Conservation (phyloP, 805 yeast species). For the Candida mattraensis region DNA sequence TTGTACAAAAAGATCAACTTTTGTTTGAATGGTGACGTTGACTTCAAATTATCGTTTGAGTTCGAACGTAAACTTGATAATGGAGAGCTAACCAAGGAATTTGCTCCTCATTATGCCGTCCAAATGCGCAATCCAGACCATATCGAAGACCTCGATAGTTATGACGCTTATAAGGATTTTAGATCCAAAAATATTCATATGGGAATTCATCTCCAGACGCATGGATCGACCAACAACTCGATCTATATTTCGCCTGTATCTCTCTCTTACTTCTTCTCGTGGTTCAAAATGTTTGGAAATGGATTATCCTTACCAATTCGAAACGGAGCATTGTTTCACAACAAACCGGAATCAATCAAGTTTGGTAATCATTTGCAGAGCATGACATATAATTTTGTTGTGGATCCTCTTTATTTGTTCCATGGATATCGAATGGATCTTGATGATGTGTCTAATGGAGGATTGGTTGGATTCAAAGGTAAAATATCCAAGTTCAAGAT, state of each 20-base stretch:
- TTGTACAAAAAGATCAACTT: slow-evolving; percentile 55
- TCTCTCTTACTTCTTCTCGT: slow-evolving; percentile 61
- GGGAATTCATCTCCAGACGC: slow-evolving; percentile 47
- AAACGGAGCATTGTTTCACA: slow-evolving; percentile 68
- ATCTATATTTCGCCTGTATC: slow-evolving; percentile 72
- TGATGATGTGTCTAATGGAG: slow-evolving; percentile 40
- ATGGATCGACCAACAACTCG: slow-evolving; percentile 50
- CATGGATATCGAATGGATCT: slow-evolving; percentile 61
- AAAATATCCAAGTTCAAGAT: slow-evolving; percentile 51
- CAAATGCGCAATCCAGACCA: slow-evolving; percentile 52
- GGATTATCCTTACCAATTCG: slow-evolving; percentile 74
- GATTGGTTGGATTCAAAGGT: slow-evolving; percentile 67
- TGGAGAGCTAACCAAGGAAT: slow-evolving; percentile 40
- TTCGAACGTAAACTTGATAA: slow-evolving; percentile 46
- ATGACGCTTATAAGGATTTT: slow-evolving; percentile 79
- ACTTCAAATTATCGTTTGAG: slow-evolving; percentile 55
- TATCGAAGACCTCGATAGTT: slow-evolving; percentile 44
- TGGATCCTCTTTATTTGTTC: slow-evolving; percentile 69
- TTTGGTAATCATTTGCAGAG: slow-evolving; percentile 74
- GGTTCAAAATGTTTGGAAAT: slow-evolving; percentile 87
- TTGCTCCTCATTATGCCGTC: slow-evolving; percentile 58
- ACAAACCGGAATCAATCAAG: slow-evolving; percentile 53
- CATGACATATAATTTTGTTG: slow-evolving; percentile 70
- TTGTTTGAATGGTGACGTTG: slow-evolving; percentile 59
- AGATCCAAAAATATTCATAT: slow-evolving; percentile 77